phyloP scores from a whole-genome alignment of 345 rosid genomes.

The Lenwebbia sp. region DNA sequence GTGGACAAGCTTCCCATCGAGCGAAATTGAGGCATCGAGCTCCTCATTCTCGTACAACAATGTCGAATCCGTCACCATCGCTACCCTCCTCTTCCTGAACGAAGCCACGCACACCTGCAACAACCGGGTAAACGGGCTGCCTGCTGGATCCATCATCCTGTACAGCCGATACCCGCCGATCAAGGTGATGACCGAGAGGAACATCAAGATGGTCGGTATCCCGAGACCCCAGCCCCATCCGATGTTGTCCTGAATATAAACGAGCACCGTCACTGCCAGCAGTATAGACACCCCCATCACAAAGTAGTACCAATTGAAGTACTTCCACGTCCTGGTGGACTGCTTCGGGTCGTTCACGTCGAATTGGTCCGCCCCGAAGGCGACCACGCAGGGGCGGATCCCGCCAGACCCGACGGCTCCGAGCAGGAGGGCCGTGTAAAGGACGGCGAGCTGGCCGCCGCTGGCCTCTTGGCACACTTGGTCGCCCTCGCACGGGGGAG shows the following conservation, averaged over 20 bases:
- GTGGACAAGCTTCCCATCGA: conserved; percentile 56
- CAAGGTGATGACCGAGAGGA: conserved; percentile 49
- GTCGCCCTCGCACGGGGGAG: conserved; percentile 60
- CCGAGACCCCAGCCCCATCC: conserved; percentile 95
- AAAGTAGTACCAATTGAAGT: conserved; percentile 90
- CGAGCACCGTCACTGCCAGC: conserved; percentile 66
- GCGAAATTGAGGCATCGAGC: conserved; percentile 65
- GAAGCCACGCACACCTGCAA: conserved; percentile 70
- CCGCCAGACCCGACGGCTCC: conserved; percentile 90
- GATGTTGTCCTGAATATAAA: conserved; percentile 67
- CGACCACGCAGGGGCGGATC: conserved; percentile 84
- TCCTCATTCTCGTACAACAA: conserved; percentile 52
- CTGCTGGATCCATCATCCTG: conserved; percentile 67
- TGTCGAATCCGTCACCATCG: conserved; percentile 29
- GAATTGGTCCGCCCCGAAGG: conserved; percentile 90
- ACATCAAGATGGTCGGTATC: conserved; percentile 66
- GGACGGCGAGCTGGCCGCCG: conserved; percentile 19
- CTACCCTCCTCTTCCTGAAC: conserved; percentile 49
- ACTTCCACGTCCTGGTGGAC: conserved; percentile 55
- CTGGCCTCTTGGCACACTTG: conserved; percentile 54
- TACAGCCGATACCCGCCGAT: conserved; percentile 53
- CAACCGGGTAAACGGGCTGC: conserved; percentile 93
- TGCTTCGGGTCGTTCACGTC: conserved; percentile 31
- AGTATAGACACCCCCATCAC: conserved; percentile 67
- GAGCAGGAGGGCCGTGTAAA: conserved; percentile 62